Base-by-base conservation (phyloP, 2,329 filamentous ascomycete genomes). In the Colletotrichum sp. region DNA sequence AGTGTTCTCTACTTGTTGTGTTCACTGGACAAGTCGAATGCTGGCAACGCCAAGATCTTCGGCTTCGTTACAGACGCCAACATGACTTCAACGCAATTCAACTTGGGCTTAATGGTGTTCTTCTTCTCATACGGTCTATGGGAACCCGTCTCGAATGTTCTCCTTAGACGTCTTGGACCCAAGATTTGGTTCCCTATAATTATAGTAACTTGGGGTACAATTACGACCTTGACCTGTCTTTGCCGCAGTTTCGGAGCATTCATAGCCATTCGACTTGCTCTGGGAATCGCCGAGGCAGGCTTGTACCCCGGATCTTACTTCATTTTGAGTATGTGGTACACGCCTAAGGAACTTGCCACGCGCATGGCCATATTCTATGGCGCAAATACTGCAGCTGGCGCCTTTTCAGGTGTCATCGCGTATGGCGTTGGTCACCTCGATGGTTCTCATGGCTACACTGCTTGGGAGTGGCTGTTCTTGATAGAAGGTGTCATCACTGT, bases 51-150 rank as follows among this genome's bases (percentile, higher is more conserved):
- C n/a, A 52, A 52, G n/a, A 52, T 52, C 2, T 61, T 61, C 30
- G 82, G 82, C 36, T 67, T 71, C 59, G 32, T 52, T 6, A 28
- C 28, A 18, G 57, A 75, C 48, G 63, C 75, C 61, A 32, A 77
- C 60, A 24, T 63, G 24, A 71, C 32, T 5, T 12, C 24, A 21
- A 43, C 28, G 13, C 63, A 83, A 80, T 86, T 86, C 68, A 86
- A 88, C 70, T 80, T 85, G 21, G 85, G 83, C 30, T 80, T 88
- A 3, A 82, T 87, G 76, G 83, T 82, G 32, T 84, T 82, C 8
- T 85, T 87, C 77, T 86, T 86, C 64, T 86, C 84, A 6, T 87
- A 85, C 71, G 84, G 59, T 18, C 59, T 61, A 12, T 61, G 59
- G 59, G 59, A 61, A 16, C 59, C 59, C 13, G 59, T 61, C 26